Evolutionary conservation across 2,329 filamentous ascomycete genomes (phyloP), one percentile per base, ranked within the genome.

Genomic region (Thelonectria olida): DNA sequence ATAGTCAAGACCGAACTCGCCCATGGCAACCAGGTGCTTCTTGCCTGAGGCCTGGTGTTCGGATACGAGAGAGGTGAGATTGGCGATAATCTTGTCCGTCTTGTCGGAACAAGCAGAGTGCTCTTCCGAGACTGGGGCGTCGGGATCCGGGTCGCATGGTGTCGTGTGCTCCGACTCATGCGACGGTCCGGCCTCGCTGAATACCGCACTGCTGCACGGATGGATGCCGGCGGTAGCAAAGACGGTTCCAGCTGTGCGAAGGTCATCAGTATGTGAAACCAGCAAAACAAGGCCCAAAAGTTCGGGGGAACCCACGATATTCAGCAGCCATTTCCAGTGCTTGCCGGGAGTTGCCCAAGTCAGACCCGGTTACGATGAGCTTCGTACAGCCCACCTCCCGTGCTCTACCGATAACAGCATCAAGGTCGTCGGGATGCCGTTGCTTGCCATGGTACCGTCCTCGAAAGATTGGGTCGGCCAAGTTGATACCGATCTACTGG

Each of bases 1-100:
- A 74, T 98, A 99, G 79, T 99, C 96, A 4, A 99, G 89, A 2
- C 96, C 96, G 64, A 99, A 93, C 78, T 99, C 96, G 49, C 96
- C 96, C 75, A 97, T 93, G 7, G 96, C 95, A 1, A 92, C 89
- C 39, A 92, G 84, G 36, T 68, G 66, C 39, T 70, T 62, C 36
- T 68, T 64, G 0, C 86, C 75, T 6, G 77, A 75, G 3, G 77
- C 65, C 17, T 87, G 87, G 1, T 88, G 85, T 34, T 87, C 79
- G 2, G 84, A 73, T 4, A 94, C 87, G 2, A 97, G 81, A 7
- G 79, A 73, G 44, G 84, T 83, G n/a, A 98, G 84, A 27, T 86
- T 83, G 1, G 78, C 64, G 20, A 93, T 82, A 72, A 86, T 82
- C 41, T 76, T 72, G 10, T 73, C 71, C 3, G 85, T 85, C 70